Evolutionary conservation across 2,329 filamentous ascomycete species (phyloP).

Genomic region (Tolypocladium endophyticum): DNA sequence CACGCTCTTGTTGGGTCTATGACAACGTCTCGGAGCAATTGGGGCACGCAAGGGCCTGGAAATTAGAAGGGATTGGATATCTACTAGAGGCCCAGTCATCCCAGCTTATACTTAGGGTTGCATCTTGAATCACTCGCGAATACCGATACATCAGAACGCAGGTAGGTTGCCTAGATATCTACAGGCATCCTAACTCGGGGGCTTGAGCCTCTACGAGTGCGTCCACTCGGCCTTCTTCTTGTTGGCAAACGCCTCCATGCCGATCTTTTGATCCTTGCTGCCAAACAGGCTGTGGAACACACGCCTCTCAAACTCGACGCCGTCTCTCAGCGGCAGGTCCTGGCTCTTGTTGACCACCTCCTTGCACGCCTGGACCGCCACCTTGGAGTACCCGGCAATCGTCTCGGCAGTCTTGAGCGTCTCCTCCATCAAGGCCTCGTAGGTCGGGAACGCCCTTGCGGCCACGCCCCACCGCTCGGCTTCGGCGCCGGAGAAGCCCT

Average conservation of each 20-base stretch:
- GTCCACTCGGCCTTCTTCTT: constrained; percentile 92
- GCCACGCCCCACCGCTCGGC: constrained; percentile 88
- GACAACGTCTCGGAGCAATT: background rate
- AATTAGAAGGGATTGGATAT: background rate
- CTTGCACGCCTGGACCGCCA: constrained; percentile 85
- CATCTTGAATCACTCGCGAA: background rate
- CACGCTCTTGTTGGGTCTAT: background rate
- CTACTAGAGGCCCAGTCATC: background rate
- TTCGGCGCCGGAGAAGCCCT: constrained; percentile 72
- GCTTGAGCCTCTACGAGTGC: constrained; percentile 46
- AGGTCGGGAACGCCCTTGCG: constrained; percentile 66
- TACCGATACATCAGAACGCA: background rate
- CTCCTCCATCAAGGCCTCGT: constrained; percentile 73
- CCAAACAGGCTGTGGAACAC: constrained; percentile 92
- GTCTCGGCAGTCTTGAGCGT: constrained; percentile 76
- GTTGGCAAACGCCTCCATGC: constrained; percentile 89
- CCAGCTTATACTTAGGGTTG: background rate
- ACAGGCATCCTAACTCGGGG: background rate
- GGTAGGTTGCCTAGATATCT: background rate
- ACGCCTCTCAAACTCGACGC: constrained; percentile 87
- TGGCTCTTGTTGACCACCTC: constrained; percentile 99
- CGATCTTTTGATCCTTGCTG: constrained; percentile 93
- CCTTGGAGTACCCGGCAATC: constrained; percentile 75
- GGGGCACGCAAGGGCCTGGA: background rate
- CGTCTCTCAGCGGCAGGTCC: constrained; percentile 76